A percentile compares a stretch with the other conserved stretches of the same genome.
These are phyloP conservation scores for Kalanchoe fedtschenkoi DNA, from an alignment of 164 flowering plant species.

Conservation along the genomic window DNA sequence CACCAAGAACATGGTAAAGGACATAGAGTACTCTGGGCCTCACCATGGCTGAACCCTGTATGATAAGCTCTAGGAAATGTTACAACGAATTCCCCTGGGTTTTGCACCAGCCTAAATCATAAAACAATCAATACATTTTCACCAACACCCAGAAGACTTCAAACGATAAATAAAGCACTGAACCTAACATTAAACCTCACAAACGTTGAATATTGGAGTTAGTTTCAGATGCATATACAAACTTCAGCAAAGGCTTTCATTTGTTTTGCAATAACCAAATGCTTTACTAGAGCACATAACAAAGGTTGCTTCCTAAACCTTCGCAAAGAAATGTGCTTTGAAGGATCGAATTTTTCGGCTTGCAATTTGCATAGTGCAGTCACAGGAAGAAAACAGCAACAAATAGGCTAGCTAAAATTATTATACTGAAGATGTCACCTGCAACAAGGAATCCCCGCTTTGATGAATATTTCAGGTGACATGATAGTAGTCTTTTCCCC, in stretches of 20 bases:
- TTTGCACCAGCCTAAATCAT: constrained; percentile 78
- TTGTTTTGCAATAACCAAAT: neutral
- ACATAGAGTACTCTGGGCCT: constrained; percentile 14
- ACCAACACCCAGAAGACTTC: neutral
- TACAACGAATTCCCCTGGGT: constrained; percentile 96
- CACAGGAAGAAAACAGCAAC: neutral
- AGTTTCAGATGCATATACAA: neutral
- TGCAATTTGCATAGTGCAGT: neutral
- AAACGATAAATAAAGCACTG: neutral
- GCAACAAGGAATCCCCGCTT: constrained; percentile 97
- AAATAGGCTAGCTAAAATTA: neutral
- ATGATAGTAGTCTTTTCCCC: constrained; percentile 96
- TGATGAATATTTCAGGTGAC: constrained; percentile 90
- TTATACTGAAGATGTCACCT: constrained; percentile 36
- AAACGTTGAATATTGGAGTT: neutral
- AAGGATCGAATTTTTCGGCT: neutral
- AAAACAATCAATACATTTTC: constrained; percentile 9
- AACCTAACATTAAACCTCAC: neutral
- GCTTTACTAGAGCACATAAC: neutral
- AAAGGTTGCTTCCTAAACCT: neutral
- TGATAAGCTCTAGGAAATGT: constrained; percentile 99
- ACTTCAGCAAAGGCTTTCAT: neutral
- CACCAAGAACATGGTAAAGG: neutral
- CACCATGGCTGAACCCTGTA: constrained; percentile 98
- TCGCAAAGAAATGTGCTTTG: neutral